Conservation (phyloP, 2,329 filamentous ascomycete species). For the Hypoxylon rubiginosum region DNA sequence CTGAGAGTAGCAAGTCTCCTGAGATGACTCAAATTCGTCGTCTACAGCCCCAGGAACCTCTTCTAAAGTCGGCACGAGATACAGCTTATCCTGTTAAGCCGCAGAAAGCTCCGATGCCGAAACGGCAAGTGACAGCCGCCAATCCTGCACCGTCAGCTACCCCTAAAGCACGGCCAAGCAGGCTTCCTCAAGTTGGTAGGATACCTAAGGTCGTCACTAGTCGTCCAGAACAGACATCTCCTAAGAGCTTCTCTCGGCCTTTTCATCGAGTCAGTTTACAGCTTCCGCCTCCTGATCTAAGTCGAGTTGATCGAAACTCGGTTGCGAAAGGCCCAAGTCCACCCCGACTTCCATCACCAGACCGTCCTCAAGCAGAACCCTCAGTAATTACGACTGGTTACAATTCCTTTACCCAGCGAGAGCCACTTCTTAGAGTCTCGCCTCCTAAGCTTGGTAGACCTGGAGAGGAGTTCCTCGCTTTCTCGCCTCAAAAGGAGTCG, state of each 20-base stretch:
- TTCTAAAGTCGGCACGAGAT: not conserved
- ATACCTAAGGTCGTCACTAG: conserved; percentile 86
- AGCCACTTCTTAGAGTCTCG: conserved; percentile 48
- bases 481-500: conserved; percentile 80
- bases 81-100: conserved; percentile 6
- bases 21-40: conserved; percentile 14
- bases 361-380: conserved; percentile 55
- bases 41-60: conserved; percentile 8
- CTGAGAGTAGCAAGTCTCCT: conserved; percentile 33
- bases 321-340: conserved; percentile 65
- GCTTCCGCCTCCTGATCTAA: conserved; percentile 48
- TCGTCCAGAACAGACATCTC: conserved; percentile 74
- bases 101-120: conserved; percentile 7
- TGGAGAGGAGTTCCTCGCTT: conserved; percentile 77
- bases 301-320: conserved; percentile 55
- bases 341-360: conserved; percentile 57
- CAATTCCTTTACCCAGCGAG: conserved; percentile 49
- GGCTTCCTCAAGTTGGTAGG: conserved; percentile 84
- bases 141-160: conserved; percentile 13
- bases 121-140: conserved; percentile 9
- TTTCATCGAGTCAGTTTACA: conserved; percentile 73
- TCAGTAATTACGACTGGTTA: conserved; percentile 52
- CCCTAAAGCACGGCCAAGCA: conserved; percentile 63
- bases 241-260: conserved; percentile 87
- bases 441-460: conserved; percentile 51